These are phyloP conservation scores for Zygosaccharomyces pseudorouxii DNA, from an alignment of 805 yeast species.

Conservation along the genomic window DNA sequence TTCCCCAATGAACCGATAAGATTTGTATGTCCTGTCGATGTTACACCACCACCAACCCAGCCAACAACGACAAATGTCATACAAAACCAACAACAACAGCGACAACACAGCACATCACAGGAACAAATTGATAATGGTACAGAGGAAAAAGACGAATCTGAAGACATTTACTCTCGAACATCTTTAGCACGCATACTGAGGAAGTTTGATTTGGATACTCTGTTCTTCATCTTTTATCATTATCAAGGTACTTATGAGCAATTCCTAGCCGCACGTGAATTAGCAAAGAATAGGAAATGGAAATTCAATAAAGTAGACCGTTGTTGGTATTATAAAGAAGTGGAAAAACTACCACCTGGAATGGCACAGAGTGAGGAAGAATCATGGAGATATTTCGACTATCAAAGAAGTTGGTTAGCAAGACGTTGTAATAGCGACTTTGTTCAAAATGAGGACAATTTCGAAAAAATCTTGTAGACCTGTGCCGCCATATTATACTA, in stretches of 20 bases:
- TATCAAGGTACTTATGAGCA: slow-evolving; percentile 67
- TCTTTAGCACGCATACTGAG: slow-evolving; percentile 56
- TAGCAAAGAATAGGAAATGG: slow-evolving; percentile 75
- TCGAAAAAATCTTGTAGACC: slow-evolving; percentile 36
- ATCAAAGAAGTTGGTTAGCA: slow-evolving; percentile 63
- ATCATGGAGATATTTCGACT: slow-evolving; percentile 80
- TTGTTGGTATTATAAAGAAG: slow-evolving; percentile 52
- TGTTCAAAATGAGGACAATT: slow-evolving; percentile 44
- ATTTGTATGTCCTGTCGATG: slow-evolving; percentile 28
- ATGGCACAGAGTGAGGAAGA: slow-evolving; percentile 49
- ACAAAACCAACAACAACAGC: slow-evolving; percentile 40
- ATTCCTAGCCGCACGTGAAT: slow-evolving; percentile 73
- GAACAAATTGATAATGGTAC: slow-evolving; percentile 19
- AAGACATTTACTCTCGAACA: slow-evolving; percentile 33
- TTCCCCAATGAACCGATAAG: slow-evolving; percentile 57
- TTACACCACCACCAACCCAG: slow-evolving; percentile 2
- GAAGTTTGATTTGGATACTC: slow-evolving; percentile 78
- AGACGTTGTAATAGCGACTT: slow-evolving; percentile 41
- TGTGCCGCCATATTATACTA: slow-evolving; percentile 1
- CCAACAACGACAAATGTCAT: neutral
- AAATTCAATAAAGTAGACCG: slow-evolving; percentile 42
- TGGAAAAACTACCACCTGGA: slow-evolving; percentile 76
- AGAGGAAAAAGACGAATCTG: slow-evolving; percentile 12
- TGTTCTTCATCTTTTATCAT: slow-evolving; percentile 90
- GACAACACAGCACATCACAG: slow-evolving; percentile 42